Conservation (phyloP, 805 yeast genomes). For the Hanseniaspora opuntiae region DNA sequence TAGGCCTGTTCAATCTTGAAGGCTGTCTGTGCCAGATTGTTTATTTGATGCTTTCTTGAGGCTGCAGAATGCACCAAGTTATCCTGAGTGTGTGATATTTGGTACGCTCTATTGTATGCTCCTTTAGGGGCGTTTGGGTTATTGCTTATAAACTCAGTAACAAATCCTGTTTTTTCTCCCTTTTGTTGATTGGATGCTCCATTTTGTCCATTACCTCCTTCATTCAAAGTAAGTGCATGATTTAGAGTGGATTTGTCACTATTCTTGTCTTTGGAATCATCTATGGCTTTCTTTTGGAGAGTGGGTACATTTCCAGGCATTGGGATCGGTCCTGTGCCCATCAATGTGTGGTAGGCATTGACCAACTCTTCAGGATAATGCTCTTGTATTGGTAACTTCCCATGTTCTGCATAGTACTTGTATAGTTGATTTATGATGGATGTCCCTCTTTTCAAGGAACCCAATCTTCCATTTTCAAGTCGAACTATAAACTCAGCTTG, state of each 20-base stretch:
- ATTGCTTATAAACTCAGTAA: background rate
- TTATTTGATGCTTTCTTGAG: slow-evolving; percentile 8
- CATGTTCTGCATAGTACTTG: slow-evolving; percentile 44
- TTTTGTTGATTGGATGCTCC: background rate
- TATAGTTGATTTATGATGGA: slow-evolving; percentile 71
- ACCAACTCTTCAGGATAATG: slow-evolving; percentile 23
- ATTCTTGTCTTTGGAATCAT: background rate
- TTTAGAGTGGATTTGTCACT: background rate
- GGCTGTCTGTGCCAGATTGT: slow-evolving; percentile 8
- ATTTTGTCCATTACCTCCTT: background rate
- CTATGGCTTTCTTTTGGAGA: slow-evolving; percentile 3
- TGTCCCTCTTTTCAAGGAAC: slow-evolving; percentile 65
- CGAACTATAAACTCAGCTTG: slow-evolving; percentile 72
- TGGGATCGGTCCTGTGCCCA: slow-evolving; percentile 4
- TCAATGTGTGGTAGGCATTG: slow-evolving; percentile 11
- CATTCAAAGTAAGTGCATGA: too few relatives aligned
- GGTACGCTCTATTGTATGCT: background rate
- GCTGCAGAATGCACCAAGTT: slow-evolving; percentile 1
- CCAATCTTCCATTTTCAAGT: slow-evolving; percentile 60
- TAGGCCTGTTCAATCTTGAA: slow-evolving; percentile 10
- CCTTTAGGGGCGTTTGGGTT: background rate
- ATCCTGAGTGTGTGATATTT: slow-evolving; percentile 1
- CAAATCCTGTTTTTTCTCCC: background rate
- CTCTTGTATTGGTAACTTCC: slow-evolving; percentile 29
- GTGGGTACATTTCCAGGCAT: slow-evolving; percentile 1